Evolutionary conservation across 1,284 basidiomycete genomes (phyloP).

Genomic region (Chalciporus piperatoides): DNA sequence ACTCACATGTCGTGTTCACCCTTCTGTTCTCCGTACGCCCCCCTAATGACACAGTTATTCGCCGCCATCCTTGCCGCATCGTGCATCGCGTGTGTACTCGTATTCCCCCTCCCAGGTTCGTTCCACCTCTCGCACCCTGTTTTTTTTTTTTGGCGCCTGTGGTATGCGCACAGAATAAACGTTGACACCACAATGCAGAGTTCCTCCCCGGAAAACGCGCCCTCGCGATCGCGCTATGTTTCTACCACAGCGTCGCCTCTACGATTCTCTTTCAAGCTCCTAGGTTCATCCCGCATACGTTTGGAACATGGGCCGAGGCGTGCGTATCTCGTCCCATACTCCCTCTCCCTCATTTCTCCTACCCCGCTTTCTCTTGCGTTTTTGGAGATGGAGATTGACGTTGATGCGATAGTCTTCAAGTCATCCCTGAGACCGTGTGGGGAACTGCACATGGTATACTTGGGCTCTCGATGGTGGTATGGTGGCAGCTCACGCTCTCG

Average conservation of each 20-base stretch:
- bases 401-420: slow-evolving; percentile 41
- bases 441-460: slow-evolving; percentile 65
- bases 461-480: slow-evolving; percentile 61
- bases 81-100: slow-evolving; percentile 57
- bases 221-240: slow-evolving; percentile 66
- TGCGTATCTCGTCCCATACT: slow-evolving; percentile 36
- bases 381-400: not conserved
- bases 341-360: not conserved
- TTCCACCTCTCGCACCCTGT: not conserved
- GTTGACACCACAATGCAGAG: slow-evolving; percentile 40
- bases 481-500: slow-evolving; percentile 71
- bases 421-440: slow-evolving; percentile 68
- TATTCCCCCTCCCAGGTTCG: slow-evolving; percentile 62
- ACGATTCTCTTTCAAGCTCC: slow-evolving; percentile 74
- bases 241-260: slow-evolving; percentile 74
- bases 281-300: slow-evolving; percentile 70
- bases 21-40: not conserved
- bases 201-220: slow-evolving; percentile 83
- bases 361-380: not conserved
- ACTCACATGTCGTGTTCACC: not conserved
- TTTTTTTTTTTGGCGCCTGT: not conserved
- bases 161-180: not conserved
- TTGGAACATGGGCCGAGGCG: slow-evolving; percentile 60
- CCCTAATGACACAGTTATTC: slow-evolving; percentile 47
- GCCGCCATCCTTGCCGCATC: slow-evolving; percentile 55